Percentiles rank a stretch among this genome's conserved stretches.
Conservation (phyloP, 2,329 filamentous ascomycete species). For the Ophiostoma montium region DNA sequence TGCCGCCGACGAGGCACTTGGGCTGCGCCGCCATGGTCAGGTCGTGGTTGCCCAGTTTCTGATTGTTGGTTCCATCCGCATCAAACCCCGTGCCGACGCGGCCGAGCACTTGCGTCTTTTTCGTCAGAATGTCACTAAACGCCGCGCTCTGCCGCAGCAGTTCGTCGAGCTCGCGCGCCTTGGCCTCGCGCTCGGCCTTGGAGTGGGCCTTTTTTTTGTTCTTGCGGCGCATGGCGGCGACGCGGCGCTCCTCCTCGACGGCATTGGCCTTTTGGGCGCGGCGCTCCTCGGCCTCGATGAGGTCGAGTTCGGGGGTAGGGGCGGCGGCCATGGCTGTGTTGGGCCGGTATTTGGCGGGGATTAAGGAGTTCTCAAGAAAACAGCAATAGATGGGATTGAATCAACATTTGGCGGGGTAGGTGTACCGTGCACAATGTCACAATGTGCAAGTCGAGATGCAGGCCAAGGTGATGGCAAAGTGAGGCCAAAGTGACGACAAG, state of each 20-base stretch:
- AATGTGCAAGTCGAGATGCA: too few species aligned
- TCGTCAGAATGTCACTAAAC: conserved; percentile 48
- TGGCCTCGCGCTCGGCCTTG: conserved; percentile 39
- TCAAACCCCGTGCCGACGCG: conserved; percentile 47
- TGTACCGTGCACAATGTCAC: neutral
- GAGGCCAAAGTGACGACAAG: neutral
- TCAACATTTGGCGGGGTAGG: neutral
- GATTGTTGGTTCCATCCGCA: conserved; percentile 25
- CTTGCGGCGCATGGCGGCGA: conserved; percentile 23
- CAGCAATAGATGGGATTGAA: too few species aligned
- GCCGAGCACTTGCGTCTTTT: conserved; percentile 48
- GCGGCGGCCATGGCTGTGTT: too few species aligned
- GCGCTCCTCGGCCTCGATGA: conserved; percentile 27
- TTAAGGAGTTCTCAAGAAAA: too few species aligned
- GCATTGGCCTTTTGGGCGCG: conserved; percentile 33
- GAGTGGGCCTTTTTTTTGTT: conserved; percentile 35
- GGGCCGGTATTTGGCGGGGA: too few species aligned
- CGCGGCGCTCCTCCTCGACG: conserved; percentile 28
- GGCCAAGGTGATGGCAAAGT: neutral
- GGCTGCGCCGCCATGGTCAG: conserved; percentile 76
- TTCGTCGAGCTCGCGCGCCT: conserved; percentile 45
- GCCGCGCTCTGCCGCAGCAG: conserved; percentile 44
- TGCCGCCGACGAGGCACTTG: conserved; percentile 67
- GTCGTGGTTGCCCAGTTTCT: conserved; percentile 47
- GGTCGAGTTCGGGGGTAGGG: too few species aligned